A percentile compares a stretch with the other conserved stretches of the same genome.
phyloP scores from a whole-genome alignment of 2,329 filamentous ascomycete genomes.

The Botrytis medusae region DNA sequence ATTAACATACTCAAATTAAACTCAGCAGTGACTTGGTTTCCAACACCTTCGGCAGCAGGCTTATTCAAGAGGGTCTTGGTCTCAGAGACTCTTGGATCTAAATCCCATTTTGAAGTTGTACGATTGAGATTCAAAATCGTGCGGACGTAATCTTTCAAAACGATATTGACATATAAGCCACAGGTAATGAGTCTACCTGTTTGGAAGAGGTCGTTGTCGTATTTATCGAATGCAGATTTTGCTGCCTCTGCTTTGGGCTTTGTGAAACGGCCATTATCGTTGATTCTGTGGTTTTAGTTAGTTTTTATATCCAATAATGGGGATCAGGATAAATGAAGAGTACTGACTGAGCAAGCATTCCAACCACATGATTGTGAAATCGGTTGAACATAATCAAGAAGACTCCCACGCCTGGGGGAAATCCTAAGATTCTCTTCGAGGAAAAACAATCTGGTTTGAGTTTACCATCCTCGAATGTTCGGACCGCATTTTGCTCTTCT shows the following conservation, averaged over 20 bases:
- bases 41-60: slow-evolving; percentile 52
- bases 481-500: slow-evolving; percentile 29
- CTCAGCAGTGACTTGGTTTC: slow-evolving; percentile 80
- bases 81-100: slow-evolving; percentile 72
- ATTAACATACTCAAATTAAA: slow-evolving; percentile 64
- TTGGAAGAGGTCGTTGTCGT: slow-evolving; percentile 77
- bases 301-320: neutral
- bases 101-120: slow-evolving; percentile 45
- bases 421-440: slow-evolving; percentile 67
- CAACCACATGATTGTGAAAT: slow-evolving; percentile 77
- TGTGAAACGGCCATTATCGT: slow-evolving; percentile 76
- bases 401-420: slow-evolving; percentile 70
- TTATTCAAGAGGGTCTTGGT: slow-evolving; percentile 47
- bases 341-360: slow-evolving; percentile 62
- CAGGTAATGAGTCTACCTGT: slow-evolving; percentile 72
- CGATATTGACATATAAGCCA: slow-evolving; percentile 76
- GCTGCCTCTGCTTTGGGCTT: slow-evolving; percentile 58
- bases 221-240: slow-evolving; percentile 61
- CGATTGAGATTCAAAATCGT: slow-evolving; percentile 49
- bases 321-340: neutral
- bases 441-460: slow-evolving; percentile 72
- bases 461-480: slow-evolving; percentile 66
- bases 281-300: slow-evolving; percentile 55
- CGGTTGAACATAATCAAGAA: slow-evolving; percentile 75
- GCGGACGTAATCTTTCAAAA: slow-evolving; percentile 72